Evolutionary conservation across 768 basidiomycete species (phyloP), one percentile per base, ranked within the genome.

Genomic region (Paxillus ammoniavirescens): DNA sequence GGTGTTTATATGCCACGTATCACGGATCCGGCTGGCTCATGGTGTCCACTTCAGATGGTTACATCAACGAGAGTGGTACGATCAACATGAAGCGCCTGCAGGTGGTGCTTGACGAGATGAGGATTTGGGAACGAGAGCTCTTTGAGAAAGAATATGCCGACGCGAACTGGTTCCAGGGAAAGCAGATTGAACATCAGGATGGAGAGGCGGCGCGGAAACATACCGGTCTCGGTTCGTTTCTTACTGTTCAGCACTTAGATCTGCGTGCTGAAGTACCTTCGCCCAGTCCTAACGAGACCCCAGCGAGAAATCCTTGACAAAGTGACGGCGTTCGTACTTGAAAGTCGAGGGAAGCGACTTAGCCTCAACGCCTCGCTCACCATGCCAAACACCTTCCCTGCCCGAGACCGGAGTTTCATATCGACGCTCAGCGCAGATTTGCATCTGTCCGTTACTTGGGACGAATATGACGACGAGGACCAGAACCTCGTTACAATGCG

Each of bases 111-210:
- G 82, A 96, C 66, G 89, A 97, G 73, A 89, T 99, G 81, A 82
- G 82, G 3, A 72, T 80, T 10, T 93, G 92, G 82, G 97, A 99
- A 70, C 76, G 81, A 52, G 94, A 96, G 52, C 78, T 91, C 4
- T 99, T 96, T 59, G 88, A 97, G 78, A 89, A 84, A 71, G 95
- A 96, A 66, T 90, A 87, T 60, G 84, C 86, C 8, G 96, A 98
- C 65, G 57, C 84, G 61, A 94, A 87, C 61, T 98, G 93, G 92
- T 90, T 89, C 70, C 95, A 93, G 72, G 92, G 94, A 12, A 97
- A 98, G 74, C 93, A 94, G 65, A 75, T 73, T 36, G 92, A 87
- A 67, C 82, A 87, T 42, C 80, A 83, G 1, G 26, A 4, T 26
- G 3, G 2, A 55, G 83, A 88, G 64, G 71, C 76, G 54, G 83